Evolutionary conservation across 2,329 filamentous ascomycete species (phyloP).

Genomic region (Samsoniella hepiali): DNA sequence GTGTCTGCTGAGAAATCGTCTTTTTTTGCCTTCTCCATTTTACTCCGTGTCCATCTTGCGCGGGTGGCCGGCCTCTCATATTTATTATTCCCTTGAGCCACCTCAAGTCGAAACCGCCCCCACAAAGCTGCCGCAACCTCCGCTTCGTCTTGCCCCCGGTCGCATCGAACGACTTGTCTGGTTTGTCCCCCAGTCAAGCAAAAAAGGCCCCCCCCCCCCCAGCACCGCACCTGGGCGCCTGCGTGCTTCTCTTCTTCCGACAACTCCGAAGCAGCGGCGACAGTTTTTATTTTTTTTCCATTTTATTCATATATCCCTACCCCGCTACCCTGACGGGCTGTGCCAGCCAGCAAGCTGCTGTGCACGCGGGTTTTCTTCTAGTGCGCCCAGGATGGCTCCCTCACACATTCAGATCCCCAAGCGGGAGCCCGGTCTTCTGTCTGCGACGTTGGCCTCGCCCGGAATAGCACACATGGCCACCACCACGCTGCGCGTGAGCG

Average conservation of each 20-base stretch:
- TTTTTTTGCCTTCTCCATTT: background rate
- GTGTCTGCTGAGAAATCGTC: background rate
- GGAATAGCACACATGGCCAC: constrained; percentile 67
- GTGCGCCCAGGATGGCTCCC: constrained; percentile 46
- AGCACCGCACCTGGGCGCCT: background rate
- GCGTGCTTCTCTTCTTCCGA: background rate
- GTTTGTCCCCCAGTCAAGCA: background rate
- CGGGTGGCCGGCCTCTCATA: background rate
- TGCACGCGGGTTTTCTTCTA: background rate
- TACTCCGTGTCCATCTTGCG: background rate
- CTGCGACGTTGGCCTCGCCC: constrained; percentile 20
- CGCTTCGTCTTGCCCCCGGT: background rate
- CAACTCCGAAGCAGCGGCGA: background rate
- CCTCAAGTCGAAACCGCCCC: constrained; percentile 14
- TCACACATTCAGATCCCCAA: constrained; percentile 46
- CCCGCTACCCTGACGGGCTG: background rate
- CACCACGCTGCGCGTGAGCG: constrained; percentile 85
- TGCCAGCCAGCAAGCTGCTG: constrained; percentile 14
- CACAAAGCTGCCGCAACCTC: constrained; percentile 10
- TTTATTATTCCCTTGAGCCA: background rate
- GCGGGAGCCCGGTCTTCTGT: constrained; percentile 32
- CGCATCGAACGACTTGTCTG: background rate
- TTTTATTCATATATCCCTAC: background rate
- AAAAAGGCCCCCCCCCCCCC: background rate
- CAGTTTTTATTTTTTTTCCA: background rate